These are phyloP conservation scores for Larix kaempferi DNA, from an alignment of 75 land plant genomes.

Conservation along the genomic window DNA sequence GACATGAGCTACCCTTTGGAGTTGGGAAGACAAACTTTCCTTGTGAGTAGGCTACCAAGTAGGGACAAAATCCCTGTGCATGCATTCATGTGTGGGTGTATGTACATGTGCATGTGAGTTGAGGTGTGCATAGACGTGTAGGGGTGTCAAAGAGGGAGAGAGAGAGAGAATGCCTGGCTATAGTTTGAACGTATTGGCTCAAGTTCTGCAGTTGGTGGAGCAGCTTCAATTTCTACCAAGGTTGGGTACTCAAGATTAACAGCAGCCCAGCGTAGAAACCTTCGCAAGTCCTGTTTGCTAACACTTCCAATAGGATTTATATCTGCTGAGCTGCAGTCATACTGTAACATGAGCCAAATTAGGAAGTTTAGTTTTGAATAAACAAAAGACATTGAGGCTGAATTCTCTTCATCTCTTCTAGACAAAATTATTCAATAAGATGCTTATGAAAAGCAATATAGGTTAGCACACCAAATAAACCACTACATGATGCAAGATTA, in stretches of 20 bases:
- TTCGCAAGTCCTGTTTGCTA: constrained; percentile 90
- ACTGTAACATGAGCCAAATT: constrained; percentile 40
- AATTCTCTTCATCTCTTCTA: neutral
- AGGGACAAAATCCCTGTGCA: neutral
- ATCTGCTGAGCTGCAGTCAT: constrained; percentile 99
- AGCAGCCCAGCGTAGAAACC: constrained; percentile 93
- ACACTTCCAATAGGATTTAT: constrained; percentile 99
- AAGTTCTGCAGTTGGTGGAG: constrained; percentile 98
- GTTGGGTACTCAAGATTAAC: constrained; percentile 70
- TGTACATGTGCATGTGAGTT: neutral
- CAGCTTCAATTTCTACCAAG: constrained; percentile 89
- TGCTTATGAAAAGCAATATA: neutral
- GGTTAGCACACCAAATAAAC: neutral
- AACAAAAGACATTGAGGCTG: neutral
- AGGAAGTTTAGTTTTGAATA: neutral
- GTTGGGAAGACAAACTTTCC: too few relatives aligned
- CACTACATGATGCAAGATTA: neutral
- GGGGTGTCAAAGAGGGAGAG: neutral
- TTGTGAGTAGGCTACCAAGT: neutral
- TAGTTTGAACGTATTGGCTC: constrained; percentile 91
- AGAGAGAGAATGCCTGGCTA: constrained; percentile 55
- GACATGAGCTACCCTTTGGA: too few relatives aligned
- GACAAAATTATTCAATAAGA: neutral
- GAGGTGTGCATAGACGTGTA: neutral
- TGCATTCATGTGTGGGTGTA: neutral